These are phyloP conservation scores for Allantophomopsis lycopodina DNA, from an alignment of 2,329 filamentous ascomycete genomes.

Conservation along the genomic window DNA sequence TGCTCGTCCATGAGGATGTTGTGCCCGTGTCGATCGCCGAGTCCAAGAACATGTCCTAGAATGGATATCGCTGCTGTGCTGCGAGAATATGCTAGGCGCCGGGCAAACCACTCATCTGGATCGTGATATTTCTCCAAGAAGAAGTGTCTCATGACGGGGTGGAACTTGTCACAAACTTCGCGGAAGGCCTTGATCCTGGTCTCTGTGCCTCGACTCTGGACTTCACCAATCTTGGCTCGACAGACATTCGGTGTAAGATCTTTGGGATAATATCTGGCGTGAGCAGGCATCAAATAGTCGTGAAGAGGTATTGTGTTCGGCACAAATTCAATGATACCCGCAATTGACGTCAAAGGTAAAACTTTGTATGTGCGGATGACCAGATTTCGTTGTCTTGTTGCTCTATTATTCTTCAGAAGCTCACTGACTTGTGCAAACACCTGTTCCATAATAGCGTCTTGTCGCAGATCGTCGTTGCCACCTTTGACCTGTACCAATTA, in stretches of 20 bases:
- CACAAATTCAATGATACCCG: conserved; percentile 95
- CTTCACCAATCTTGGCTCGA: conserved; percentile 65
- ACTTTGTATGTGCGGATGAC: conserved; percentile 97
- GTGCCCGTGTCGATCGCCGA: conserved; percentile 90
- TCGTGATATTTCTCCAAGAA: conserved; percentile 91
- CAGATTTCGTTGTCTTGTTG: conserved; percentile 76
- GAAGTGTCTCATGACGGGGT: conserved; percentile 91
- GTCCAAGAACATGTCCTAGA: conserved; percentile 79
- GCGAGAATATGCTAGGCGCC: conserved; percentile 79
- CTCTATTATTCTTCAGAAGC: conserved; percentile 71
- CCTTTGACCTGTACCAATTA: conserved; percentile 56
- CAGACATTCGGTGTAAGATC: conserved; percentile 67
- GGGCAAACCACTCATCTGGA: conserved; percentile 91
- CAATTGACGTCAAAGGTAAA: conserved; percentile 68
- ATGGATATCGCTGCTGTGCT: conserved; percentile 93
- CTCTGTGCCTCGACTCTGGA: conserved; percentile 56
- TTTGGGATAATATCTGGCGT: conserved; percentile 72
- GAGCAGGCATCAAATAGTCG: conserved; percentile 83
- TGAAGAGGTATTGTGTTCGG: conserved; percentile 84
- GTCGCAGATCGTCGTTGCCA: conserved; percentile 87
- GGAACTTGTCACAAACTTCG: conserved; percentile 67
- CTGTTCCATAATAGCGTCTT: conserved; percentile 98
- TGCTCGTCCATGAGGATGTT: conserved; percentile 88
- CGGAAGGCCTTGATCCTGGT: conserved; percentile 63
- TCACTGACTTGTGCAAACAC: conserved; percentile 94